These are phyloP conservation scores for Hymenoscyphus fructigenus DNA, from an alignment of 2,329 filamentous ascomycete genomes.

Conservation along the genomic window DNA sequence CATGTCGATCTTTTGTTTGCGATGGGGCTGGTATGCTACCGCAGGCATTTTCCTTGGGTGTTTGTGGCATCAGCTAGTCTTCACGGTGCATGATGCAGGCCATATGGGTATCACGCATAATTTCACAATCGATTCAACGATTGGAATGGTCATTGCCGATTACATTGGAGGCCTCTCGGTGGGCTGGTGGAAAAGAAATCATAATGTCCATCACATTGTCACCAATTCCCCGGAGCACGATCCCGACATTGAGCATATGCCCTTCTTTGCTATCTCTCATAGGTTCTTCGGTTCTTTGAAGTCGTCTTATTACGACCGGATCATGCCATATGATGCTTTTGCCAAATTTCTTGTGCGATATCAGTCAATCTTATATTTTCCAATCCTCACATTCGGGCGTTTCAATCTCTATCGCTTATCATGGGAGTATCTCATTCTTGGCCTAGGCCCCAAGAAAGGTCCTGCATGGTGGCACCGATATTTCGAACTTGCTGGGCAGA, in stretches of 20 bases:
- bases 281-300: constrained; percentile 71
- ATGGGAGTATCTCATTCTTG: constrained; percentile 72
- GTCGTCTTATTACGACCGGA: constrained; percentile 79
- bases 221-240: constrained; percentile 96
- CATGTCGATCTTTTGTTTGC: constrained; percentile 61
- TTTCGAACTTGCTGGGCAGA: constrained; percentile 73
- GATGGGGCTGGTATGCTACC: constrained; percentile 62
- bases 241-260: constrained; percentile 89
- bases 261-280: constrained; percentile 84
- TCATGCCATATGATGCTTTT: constrained; percentile 76
- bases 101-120: constrained; percentile 97
- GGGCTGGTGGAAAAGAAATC: constrained; percentile 96
- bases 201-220: constrained; percentile 96
- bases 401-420: constrained; percentile 86
- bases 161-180: constrained; percentile 86
- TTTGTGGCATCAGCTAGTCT: constrained; percentile 94
- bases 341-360: constrained; percentile 69
- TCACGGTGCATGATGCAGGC: constrained; percentile 90
- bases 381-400: constrained; percentile 74
- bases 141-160: constrained; percentile 88
- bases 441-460: constrained; percentile 70
- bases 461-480: constrained; percentile 81
- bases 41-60: constrained; percentile 75
- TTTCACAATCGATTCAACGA: constrained; percentile 77
- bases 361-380: constrained; percentile 82